Evolutionary conservation across 2,329 filamentous ascomycete species (phyloP), one percentile per base, ranked within the genome.

Genomic region (Byssoonygena ceratinophila): DNA sequence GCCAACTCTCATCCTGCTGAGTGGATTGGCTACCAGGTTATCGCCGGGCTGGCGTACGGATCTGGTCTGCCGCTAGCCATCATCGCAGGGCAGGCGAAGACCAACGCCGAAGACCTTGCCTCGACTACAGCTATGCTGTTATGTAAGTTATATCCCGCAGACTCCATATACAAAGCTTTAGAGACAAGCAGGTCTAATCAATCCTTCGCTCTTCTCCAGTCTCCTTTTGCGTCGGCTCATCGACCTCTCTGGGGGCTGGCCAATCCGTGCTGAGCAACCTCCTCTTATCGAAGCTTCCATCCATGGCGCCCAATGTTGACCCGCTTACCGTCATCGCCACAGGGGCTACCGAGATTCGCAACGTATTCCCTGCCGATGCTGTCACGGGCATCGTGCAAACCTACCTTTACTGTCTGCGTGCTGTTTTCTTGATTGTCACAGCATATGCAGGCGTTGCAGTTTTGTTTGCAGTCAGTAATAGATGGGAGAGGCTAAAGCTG

Each of bases 221-320:
- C 66, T 18, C 48, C 16, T 51, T 51, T 18, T 51, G 48, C 18
- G 58, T 71, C n/a, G 67, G 67, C 14, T 71, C 71, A 7, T 66
- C 70, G 4, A 59, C 76, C 34, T 71, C 70, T 53, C 62, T 74
- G 44, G 66, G 69, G 3, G 68, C 69, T 8, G 66, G 63, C 1
- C 70, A 75, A 59, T 63, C 31, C n/a, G 44, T 47, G 14, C 73
- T 75, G 59, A 63, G 18, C 47, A 59, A 27, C 37, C 39, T 34
- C 36, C 63, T 39, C 50, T 52, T 32, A 46, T 20, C 5, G 51
- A 44, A 22, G 55, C 57, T 22, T 1, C 51, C 53, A 12, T 27
- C 53, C 14, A 62, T 61, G 4, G 56, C 66, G 7, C 63, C 63
- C 2, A 37, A 25, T 11, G 55, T 66, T 7, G 54, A 61, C 39